Evolutionary conservation across 768 basidiomycete species (phyloP).

Genomic region (Steccherinum ochraceum): DNA sequence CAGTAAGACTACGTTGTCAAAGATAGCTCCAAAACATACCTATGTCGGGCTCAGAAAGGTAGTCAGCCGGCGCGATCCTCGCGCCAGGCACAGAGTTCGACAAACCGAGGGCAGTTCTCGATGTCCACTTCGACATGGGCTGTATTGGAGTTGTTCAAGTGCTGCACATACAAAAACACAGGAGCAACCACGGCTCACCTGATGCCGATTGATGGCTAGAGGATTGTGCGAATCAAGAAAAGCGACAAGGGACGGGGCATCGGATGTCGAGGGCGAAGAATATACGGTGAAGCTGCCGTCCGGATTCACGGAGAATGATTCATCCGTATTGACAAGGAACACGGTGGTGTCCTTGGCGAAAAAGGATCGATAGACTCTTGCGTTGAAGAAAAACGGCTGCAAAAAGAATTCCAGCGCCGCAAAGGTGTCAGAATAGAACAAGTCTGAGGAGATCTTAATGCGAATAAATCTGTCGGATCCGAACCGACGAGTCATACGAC

Average conservation of each 20-base stretch:
- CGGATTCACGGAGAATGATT: conserved; percentile 26
- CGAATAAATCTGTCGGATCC: conserved; percentile 57
- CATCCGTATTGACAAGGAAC: conserved; percentile 51
- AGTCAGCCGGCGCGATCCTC: conserved; percentile 29
- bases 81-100: conserved; percentile 61
- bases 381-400: conserved; percentile 47
- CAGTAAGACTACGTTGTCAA: background rate
- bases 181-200: conserved; percentile 32
- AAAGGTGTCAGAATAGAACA: conserved; percentile 24
- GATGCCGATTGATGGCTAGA: conserved; percentile 35
- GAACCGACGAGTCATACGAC: conserved; percentile 51
- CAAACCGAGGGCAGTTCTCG: conserved; percentile 54
- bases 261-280: background rate
- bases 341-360: conserved; percentile 53
- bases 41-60: conserved; percentile 39
- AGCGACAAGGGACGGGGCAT: conserved; percentile 26
- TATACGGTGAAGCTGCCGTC: background rate
- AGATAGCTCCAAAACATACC: conserved; percentile 26
- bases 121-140: conserved; percentile 59
- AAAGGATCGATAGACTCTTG: conserved; percentile 52
- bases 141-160: conserved; percentile 17
- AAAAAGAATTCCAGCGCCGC: conserved; percentile 36
- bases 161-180: background rate
- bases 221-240: conserved; percentile 56
- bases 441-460: conserved; percentile 33